Evolutionary conservation across 208 protist species (phyloP).

Genomic region (Trypanosoma vivax): DNA sequence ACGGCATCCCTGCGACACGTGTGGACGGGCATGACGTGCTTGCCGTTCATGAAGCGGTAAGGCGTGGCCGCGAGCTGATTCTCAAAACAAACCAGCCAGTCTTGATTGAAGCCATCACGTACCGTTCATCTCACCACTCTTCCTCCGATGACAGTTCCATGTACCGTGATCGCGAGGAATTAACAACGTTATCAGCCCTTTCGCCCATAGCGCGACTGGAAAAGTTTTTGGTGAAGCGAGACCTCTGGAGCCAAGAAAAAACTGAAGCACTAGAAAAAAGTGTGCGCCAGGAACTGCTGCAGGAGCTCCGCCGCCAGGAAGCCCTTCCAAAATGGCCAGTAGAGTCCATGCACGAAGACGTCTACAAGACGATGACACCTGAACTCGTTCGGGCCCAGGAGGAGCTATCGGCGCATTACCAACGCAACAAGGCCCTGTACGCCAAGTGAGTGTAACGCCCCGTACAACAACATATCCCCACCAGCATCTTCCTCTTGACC

Average conservation of each 20-base stretch:
- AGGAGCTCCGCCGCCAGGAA: conserved; percentile 63
- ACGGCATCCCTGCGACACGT: conserved; percentile 87
- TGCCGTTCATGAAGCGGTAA: conserved; percentile 90
- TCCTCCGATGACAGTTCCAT: conserved; percentile 93
- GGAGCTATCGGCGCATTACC: conserved; percentile 52
- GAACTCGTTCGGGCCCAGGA: conserved; percentile 38
- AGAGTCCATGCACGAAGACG: conserved; percentile 42
- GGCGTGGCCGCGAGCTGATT: conserved; percentile 80
- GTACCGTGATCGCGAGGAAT: conserved; percentile 76
- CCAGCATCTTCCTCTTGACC: too few relatives aligned
- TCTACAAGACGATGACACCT: conserved; percentile 48
- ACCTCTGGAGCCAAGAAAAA: conserved; percentile 57
- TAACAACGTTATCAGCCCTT: conserved; percentile 40
- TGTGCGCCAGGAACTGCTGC: conserved; percentile 41
- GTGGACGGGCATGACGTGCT: conserved; percentile 96
- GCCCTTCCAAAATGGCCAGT: conserved; percentile 59
- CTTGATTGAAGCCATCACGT: conserved; percentile 96
- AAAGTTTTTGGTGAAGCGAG: conserved; percentile 40
- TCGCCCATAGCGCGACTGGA: conserved; percentile 70
- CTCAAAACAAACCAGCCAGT: conserved; percentile 77
- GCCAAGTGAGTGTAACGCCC: conserved; percentile 17
- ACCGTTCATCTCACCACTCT: conserved; percentile 93
- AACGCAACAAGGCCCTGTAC: conserved; percentile 39
- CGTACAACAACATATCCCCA: too few relatives aligned
- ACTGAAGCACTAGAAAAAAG: conserved; percentile 27